Conservation (phyloP, 768 basidiomycete genomes). For the Amanita polypyramis region DNA sequence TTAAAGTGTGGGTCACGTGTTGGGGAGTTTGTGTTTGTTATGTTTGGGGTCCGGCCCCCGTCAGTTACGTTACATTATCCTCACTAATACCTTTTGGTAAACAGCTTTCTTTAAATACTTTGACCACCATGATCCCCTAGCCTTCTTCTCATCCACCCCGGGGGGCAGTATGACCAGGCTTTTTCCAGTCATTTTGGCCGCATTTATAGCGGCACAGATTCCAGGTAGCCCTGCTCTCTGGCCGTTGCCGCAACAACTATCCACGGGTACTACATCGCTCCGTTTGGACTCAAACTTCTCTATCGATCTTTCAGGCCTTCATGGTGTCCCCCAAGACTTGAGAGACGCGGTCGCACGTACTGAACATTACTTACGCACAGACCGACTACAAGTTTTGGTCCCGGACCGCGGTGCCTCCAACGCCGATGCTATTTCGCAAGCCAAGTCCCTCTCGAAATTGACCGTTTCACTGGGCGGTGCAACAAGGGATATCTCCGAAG, state of each 20-base stretch:
- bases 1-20: no score
- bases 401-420: conserved; percentile 51
- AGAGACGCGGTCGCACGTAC: conserved; percentile 42
- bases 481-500: conserved; percentile 40
- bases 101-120: no score
- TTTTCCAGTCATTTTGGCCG: neutral
- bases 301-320: conserved; percentile 32
- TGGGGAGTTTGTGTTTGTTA: no score
- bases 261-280: conserved; percentile 28
- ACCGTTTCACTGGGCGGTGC: conserved; percentile 31
- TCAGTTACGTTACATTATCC: no score
- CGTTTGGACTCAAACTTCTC: conserved; percentile 26
- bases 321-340: conserved; percentile 43
- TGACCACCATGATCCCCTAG: no score
- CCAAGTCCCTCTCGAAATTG: conserved; percentile 33
- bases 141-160: neutral
- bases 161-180: neutral
- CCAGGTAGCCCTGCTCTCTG: conserved; percentile 20
- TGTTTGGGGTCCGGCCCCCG: no score
- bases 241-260: conserved; percentile 31
- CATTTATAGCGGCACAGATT: neutral
- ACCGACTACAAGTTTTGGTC: conserved; percentile 50
- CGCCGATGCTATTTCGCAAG: conserved; percentile 25
- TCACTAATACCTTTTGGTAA: no score
- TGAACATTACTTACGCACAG: conserved; percentile 29